Evolutionary conservation across 768 basidiomycete genomes (phyloP).

Genomic region (Boletus edulis): DNA sequence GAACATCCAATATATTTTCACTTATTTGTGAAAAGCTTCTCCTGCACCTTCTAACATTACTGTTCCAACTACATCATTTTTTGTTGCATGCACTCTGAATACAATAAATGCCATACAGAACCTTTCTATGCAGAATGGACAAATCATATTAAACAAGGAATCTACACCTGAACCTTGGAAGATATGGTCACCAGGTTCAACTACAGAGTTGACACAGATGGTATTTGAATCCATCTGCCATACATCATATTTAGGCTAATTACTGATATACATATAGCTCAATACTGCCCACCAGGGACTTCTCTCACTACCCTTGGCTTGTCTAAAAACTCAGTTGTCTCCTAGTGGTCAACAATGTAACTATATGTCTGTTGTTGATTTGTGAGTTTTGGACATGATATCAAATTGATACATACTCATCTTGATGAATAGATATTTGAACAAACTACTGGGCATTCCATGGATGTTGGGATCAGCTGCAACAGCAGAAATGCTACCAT

Average conservation of each 20-base stretch:
- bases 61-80: not conserved
- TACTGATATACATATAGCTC: too few relatives aligned
- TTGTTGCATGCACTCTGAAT: constrained; percentile 6
- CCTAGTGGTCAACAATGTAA: not conserved
- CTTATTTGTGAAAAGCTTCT: not conserved
- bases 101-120: not conserved
- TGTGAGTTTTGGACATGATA: not conserved
- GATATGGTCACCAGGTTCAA: constrained; percentile 3
- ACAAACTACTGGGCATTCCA: not conserved
- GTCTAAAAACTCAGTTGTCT: not conserved
- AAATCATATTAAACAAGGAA: not conserved
- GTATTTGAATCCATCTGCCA: not conserved
- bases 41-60: rapidly evolving
- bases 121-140: constrained; percentile 2
- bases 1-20: not conserved
- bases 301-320: too few relatives aligned
- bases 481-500: not conserved
- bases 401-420: not conserved
- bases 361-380: not conserved
- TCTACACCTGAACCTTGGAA: not conserved
- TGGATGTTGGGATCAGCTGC: not conserved
- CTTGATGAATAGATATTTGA: not conserved
- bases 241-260: too few relatives aligned
- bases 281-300: too few relatives aligned
- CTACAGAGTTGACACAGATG: not conserved